Evolutionary conservation across 1,284 basidiomycete genomes (phyloP), one percentile per base, ranked within the genome.

Genomic region (Apiotrichum laibachii): DNA sequence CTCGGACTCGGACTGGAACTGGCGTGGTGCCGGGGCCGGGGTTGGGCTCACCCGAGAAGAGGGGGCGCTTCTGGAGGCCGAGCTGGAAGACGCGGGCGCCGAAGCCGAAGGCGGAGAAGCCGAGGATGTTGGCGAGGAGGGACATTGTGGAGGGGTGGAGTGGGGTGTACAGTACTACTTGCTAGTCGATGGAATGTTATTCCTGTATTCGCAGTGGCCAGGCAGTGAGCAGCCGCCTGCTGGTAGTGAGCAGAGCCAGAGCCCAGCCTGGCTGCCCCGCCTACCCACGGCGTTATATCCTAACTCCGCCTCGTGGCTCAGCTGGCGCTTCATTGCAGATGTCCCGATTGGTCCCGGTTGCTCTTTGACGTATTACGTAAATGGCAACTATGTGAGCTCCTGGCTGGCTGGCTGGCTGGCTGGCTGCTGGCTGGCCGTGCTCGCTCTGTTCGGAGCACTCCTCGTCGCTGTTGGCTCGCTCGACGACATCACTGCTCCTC

Each of bases 31-130:
- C n/a, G n/a, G n/a, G n/a, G n/a, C n/a, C n/a, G n/a, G 3, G n/a
- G n/a, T 7, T 42, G 19, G 2, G 66, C 76, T 52, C 58, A 79
- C 77, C 66, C 26, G 69, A 66, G 63, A 76, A 73, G 59, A 79
- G 70, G 45, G 63, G 61, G 47, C 76, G 68, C 66, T 77, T 74
- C 62, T 90, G 88, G 67, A 92, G 86, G 53, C 86, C 87, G 22
- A 92, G 85, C 77, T 92, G 90, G 67, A 88, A 88, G 62, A 89
- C 80, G 63, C 90, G 83, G 16, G 86, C 85, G 19, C 85, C 85
- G 56, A 92, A 85, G 34, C 90, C 90, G 70, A 90, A 87, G 58
- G 83, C 78, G 19, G 88, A 86, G 79, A 89, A 90, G 50, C 90
- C 90, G 72, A 89, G 71, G 67, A 92, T 80, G 73, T 84, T 88